phyloP scores from a whole-genome alignment of 257 asterid species.

The Knoxia roxburghii region DNA sequence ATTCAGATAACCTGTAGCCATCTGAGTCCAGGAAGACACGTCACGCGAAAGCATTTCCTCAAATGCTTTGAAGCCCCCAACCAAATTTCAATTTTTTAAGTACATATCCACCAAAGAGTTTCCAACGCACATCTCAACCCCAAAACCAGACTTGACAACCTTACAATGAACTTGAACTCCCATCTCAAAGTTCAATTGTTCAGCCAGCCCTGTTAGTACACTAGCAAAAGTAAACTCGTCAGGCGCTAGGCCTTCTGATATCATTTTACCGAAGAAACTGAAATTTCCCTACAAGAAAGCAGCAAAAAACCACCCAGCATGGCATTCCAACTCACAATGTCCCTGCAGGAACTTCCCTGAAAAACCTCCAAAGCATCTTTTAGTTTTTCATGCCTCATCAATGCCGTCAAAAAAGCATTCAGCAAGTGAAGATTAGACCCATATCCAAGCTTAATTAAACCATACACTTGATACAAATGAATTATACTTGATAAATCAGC shows the following conservation, averaged over 20 bases:
- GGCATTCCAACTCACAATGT: conserved; percentile 74
- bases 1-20: conserved; percentile 59
- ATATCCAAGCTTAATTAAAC: conserved; percentile 53
- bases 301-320: conserved; percentile 53
- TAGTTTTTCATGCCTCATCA: conserved; percentile 46
- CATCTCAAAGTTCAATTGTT: conserved; percentile 43
- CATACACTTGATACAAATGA: conserved; percentile 47
- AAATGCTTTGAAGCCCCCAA: conserved; percentile 50
- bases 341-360: conserved; percentile 33
- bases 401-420: conserved; percentile 51
- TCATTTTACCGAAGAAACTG: conserved; percentile 54
- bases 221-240: conserved; percentile 64
- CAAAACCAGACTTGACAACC: conserved; percentile 57
- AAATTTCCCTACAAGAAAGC: conserved; percentile 29
- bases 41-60: conserved; percentile 52
- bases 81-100: conserved; percentile 41
- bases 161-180: conserved; percentile 59
- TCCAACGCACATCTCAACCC: conserved; percentile 54
- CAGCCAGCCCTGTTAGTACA: conserved; percentile 62
- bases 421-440: conserved; percentile 41
- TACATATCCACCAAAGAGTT: conserved; percentile 71
- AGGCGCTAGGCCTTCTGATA: conserved; percentile 42
- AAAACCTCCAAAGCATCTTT: conserved; percentile 46
- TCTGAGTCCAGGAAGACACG: conserved; percentile 65
- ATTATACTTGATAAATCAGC: conserved; percentile 33